Percentiles rank a stretch among this genome's conserved stretches.
Conservation (phyloP, 148 eudicot species). For the Heliamphora exappendiculata region DNA sequence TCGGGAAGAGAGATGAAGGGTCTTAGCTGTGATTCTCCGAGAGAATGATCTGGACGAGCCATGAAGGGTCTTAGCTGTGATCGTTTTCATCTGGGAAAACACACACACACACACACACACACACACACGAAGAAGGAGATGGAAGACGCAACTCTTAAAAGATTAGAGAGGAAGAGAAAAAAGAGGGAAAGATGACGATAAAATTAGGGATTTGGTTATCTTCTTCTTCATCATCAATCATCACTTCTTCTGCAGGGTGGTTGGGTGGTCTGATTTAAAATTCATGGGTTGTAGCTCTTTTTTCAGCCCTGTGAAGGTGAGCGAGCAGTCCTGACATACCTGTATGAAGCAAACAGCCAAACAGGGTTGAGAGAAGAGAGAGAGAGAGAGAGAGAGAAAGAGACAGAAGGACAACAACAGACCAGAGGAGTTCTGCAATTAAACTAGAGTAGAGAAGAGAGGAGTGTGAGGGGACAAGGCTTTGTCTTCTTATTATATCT, state of each 20-base stretch:
- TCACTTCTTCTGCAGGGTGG: background rate
- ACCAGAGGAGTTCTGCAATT: background rate
- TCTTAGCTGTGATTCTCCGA: conserved; percentile 59
- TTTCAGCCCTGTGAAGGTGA: conserved; percentile 29
- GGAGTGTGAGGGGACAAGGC: conserved; percentile 1
- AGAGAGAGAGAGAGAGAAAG: background rate
- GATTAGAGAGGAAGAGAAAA: background rate
- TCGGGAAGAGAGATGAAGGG: conserved; percentile 58
- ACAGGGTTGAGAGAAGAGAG: conserved; percentile 3
- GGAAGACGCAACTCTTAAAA: too few species aligned
- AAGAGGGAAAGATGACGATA: conserved; percentile 8
- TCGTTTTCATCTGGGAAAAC: conserved; percentile 48
- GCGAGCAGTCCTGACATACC: conserved; percentile 70
- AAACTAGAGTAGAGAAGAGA: background rate
- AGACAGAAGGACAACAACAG: background rate
- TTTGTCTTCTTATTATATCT: background rate
- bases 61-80: conserved; percentile 56
- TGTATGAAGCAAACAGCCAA: conserved; percentile 10
- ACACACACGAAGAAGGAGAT: background rate
- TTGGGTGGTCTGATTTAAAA: conserved; percentile 5
- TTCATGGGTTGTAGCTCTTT: conserved; percentile 15
- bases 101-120: background rate
- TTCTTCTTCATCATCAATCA: too few species aligned
- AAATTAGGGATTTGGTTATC: background rate
- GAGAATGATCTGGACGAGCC: conserved; percentile 83